Base-by-base conservation (phyloP, 2,329 filamentous ascomycete species). In the Fusarium vanettenii region DNA sequence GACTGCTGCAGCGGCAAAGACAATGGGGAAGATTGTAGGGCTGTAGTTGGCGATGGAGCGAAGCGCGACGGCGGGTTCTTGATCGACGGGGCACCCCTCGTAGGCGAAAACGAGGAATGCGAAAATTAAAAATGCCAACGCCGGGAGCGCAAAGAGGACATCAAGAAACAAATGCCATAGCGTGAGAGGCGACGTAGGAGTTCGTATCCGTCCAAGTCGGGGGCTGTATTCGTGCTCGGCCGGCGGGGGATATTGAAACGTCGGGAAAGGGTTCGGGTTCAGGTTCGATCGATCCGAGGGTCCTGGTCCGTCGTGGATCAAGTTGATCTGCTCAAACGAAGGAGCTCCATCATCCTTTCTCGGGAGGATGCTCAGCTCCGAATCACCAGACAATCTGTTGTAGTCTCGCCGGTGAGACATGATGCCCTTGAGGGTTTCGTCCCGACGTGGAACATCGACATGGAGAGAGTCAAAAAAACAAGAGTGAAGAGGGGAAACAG, bases 1-100 rank as follows among this genome's bases (percentile, higher is more conserved):
- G 13, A 64, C 59, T 1, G 60, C 48, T 0, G 69, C 52, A 0
- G 71, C 69, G 5, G 69, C 66, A n/a, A 73, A 73, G 2, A 73
- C 14, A 7, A 73, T 72, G 0, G 71, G 69, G 13, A 60, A 73
- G 5, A 73, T 48, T 3, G 66, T 63, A 4, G 69, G 71, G 18
- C 48, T 64, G 1, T 65, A 65, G 35, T 25, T 65, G 20, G 62
- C 37, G 5, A 65, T 14, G 18, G 50, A 20, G n/a, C 37, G 62
- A 2, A 65, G 37, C 5, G 62, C 27, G 29, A 56, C 25, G 20
- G 25, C 62, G 16, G 62, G 62, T 5, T 65, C 39, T 14, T 59
- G 33, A 18, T 65, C 37, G 6, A 57, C 4, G 8, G 50, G 62
- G 29, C 18, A 22, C 5, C 62, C 62, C 7, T 65, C 62, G 27